Evolutionary conservation across 2,329 filamentous ascomycete species (phyloP).

Genomic region (Fusarium praegraminearum): DNA sequence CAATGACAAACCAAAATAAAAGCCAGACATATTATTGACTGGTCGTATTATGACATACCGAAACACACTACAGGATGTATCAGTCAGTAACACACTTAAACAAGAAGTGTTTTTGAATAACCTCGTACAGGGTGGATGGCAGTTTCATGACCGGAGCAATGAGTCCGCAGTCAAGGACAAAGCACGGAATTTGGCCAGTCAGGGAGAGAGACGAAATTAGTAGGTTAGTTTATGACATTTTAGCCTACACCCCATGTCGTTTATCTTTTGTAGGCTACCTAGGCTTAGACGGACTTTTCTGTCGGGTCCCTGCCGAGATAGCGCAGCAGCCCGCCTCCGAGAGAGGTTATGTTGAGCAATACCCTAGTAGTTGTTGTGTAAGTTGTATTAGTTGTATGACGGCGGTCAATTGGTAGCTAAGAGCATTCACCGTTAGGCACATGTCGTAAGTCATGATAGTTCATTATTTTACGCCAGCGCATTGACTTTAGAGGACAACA

Average conservation of each 20-base stretch:
- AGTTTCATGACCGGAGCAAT: not conserved
- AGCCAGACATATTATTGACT: not conserved
- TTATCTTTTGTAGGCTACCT: not conserved
- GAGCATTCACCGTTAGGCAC: not conserved
- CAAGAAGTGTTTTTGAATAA: not conserved
- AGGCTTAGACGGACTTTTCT: not conserved
- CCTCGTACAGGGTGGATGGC: not conserved
- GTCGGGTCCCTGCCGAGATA: not conserved
- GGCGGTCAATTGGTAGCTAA: not conserved
- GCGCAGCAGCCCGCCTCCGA: not conserved
- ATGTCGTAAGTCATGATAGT: not conserved
- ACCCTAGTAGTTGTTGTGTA: not conserved
- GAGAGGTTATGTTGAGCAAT: not conserved
- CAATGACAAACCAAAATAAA: not conserved
- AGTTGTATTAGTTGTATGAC: conserved; percentile 12
- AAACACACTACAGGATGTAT: not conserved
- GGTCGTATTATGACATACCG: not conserved
- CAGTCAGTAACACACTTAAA: not conserved
- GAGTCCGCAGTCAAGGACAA: not conserved
- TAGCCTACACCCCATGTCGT: not conserved
- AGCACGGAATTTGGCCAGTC: not conserved
- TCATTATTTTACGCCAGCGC: conserved; percentile 3
- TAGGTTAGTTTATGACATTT: not conserved
- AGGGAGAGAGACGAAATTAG: not conserved
- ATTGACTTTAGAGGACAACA: conserved; percentile 2